Percentiles rank a stretch among this genome's conserved stretches.
phyloP scores from a whole-genome alignment of 257 asterid genomes.

The Apocynum venetum region DNA sequence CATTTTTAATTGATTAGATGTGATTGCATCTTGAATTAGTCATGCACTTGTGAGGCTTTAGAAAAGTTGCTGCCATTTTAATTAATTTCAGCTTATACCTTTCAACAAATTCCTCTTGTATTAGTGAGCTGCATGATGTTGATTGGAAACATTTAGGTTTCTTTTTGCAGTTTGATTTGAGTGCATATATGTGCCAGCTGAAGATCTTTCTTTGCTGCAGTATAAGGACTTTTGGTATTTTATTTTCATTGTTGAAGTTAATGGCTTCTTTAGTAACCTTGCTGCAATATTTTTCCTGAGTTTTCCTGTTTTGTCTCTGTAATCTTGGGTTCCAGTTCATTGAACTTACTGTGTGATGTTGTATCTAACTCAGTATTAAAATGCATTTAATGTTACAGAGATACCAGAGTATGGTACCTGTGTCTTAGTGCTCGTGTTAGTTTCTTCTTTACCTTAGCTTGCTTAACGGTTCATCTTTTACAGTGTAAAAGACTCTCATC shows the following conservation, averaged over 20 bases:
- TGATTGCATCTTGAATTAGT: background rate
- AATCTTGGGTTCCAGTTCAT: background rate
- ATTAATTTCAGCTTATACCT: background rate
- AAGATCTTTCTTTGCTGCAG: background rate
- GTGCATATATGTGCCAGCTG: background rate
- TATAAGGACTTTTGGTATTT: background rate
- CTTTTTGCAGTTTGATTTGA: background rate
- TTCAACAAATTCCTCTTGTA: background rate
- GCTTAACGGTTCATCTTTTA: background rate
- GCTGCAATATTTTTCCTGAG: background rate
- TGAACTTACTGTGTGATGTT: background rate
- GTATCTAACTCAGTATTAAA: background rate
- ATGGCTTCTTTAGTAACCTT: background rate
- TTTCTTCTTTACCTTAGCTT: background rate
- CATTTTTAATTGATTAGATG: background rate
- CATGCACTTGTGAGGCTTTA: background rate
- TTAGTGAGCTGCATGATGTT: background rate
- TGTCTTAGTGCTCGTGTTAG: background rate
- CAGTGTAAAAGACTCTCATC: background rate
- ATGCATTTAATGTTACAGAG: background rate
- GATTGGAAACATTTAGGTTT: background rate
- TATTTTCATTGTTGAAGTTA: background rate
- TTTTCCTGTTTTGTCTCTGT: background rate
- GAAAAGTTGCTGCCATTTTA: background rate
- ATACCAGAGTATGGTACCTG: background rate